Evolutionary conservation across 2,329 filamentous ascomycete species (phyloP), one percentile per base, ranked within the genome.

Genomic region (Aspergillus sp.): DNA sequence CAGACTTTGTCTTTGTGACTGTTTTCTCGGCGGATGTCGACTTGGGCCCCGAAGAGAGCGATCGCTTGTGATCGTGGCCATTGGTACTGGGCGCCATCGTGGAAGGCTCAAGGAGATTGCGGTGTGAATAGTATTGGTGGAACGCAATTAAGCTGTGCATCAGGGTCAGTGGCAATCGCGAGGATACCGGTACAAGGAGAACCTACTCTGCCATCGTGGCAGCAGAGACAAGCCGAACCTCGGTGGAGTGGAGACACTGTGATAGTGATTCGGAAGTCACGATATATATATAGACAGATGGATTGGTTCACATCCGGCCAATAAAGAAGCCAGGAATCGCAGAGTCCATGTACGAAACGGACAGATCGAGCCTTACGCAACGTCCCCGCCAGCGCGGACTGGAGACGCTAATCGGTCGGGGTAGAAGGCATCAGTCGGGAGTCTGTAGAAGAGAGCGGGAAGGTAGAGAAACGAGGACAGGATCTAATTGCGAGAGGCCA

Each of bases 1-100:
- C 60, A 1, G 64, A 68, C 32, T 61, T 63, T 37, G 63, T 59
- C 45, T 63, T 66, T 13, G 52, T 56, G n/a, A 67, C 49, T 13
- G 53, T 52, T 39, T 52, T 53, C 28, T 54, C 54, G 26, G 59
- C 52, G 14, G 58, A 57, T 11, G 46, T 44, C 5, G 54, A 50
- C 37, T 54, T 47, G 29, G 52, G 49, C 24, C 53, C 57, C 14
- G 58, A 55, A 15, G 60, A 61, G 25, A 54, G 38, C 15, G 58
- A 61, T 30, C 58, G 54, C 40, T 53, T 56, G 41, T 61, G 57
- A 35, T 47, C 49, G 41, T 61, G 57, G 34, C 46, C 49, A 42
- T 46, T 49, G 13, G 51, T 41, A 25, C 58, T 57, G 20, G 56
- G 44, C 20, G 58, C 47, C 56, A 61, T 61, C 22, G 48, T 60